These are phyloP conservation scores for Olyra latifolia DNA, from an alignment of 176 grass and related monocot genomes.

Conservation along the genomic window DNA sequence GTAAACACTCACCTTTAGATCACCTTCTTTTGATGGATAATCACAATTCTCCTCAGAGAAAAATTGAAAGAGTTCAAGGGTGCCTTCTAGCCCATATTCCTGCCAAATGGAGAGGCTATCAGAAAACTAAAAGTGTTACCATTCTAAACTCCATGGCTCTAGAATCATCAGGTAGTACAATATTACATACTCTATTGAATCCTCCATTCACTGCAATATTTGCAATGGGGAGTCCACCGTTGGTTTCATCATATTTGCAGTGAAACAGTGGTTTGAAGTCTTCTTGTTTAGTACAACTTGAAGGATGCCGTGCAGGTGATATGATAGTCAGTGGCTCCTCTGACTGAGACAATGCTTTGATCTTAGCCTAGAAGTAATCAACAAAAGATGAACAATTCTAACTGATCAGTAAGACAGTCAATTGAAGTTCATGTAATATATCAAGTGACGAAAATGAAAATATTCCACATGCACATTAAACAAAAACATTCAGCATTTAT, in stretches of 20 bases:
- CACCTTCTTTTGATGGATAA: conserved; percentile 44
- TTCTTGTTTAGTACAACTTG: conserved; percentile 33
- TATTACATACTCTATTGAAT: conserved; percentile 58
- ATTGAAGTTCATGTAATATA: neutral
- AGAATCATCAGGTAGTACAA: neutral
- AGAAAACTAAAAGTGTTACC: conserved; percentile 21
- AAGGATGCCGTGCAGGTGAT: conserved; percentile 60
- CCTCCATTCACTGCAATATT: conserved; percentile 66
- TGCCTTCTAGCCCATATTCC: conserved; percentile 76
- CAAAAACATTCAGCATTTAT: neutral
- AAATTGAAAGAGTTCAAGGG: conserved; percentile 70
- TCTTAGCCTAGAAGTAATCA: conserved; percentile 53
- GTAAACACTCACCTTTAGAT: conserved; percentile 35
- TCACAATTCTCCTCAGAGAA: conserved; percentile 68
- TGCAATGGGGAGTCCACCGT: conserved; percentile 40
- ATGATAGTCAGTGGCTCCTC: conserved; percentile 47
- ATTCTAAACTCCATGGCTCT: neutral
- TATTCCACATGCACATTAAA: neutral
- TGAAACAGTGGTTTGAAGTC: conserved; percentile 65
- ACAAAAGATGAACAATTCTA: conserved; percentile 6
- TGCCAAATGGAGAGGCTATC: conserved; percentile 36
- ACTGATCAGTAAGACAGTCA: neutral
- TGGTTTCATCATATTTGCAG: conserved; percentile 34
- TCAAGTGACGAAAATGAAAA: neutral
- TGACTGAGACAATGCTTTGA: conserved; percentile 51